Base-by-base conservation (phyloP, 164 flowering plant genomes). In the Nelumbo lutea region DNA sequence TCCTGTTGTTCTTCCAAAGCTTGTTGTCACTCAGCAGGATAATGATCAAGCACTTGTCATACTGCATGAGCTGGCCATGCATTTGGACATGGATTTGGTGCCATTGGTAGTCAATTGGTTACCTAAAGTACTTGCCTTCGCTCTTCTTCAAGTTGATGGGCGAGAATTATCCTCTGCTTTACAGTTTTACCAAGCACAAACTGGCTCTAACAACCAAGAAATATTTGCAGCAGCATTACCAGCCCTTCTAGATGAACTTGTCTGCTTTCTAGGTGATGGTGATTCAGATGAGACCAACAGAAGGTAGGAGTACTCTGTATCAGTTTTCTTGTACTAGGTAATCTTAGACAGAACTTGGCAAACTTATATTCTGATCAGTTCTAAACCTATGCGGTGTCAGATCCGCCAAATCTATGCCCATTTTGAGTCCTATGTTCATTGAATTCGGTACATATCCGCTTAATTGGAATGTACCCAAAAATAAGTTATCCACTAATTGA, bases 211-310 rank as follows among this genome's bases (percentile, higher is more conserved):
- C 80, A 87, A 81, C 77, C 83, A 86, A 72, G 98, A 93, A 76
- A 88, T 96, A 38, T 93, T 93, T 85, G 88, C 93, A 62, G 99
- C 97, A 74, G 99, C 97, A 71, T 82, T 96, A 76, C 96, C 98
- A 66, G 98, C 95, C 71, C 91, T 96, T 72, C 83, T 96, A 50
- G 95, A 93, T 76, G 99, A 96, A 80, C 96, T 96, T 78, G 78
- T 96, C 42, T 92, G 99, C 84, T 96, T 90, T 78, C 61, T 76
- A 42, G 93, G 89, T 72, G 87, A 80, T 47, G 81, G 73, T 62
- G 89, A 89, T 77, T 75, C 77, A 55, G 83, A 77, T 69, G 88
- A 86, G 74, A 82, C 74, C 65, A 77, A 69, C 61, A 77, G 73
- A 74, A 96, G 99, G 99, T 94, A 87, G 38, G 27, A 51, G 58